A percentile compares a stretch with the other conserved stretches of the same genome.
Evolutionary conservation across 805 yeast genomes (phyloP).

Genomic region (Ogataea kodamae): DNA sequence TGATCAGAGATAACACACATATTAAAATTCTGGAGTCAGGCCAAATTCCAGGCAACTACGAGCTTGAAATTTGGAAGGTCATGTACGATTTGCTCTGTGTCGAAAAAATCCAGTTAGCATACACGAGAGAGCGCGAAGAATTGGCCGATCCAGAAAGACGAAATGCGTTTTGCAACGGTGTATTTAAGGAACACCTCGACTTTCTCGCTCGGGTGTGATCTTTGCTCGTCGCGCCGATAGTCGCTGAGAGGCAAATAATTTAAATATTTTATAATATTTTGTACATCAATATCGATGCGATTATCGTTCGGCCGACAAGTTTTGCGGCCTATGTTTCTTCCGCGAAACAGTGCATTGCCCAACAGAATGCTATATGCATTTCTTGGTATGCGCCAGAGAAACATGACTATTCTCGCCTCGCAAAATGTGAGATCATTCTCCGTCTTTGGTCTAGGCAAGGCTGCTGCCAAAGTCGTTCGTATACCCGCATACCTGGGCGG

Average conservation of each 20-base stretch:
- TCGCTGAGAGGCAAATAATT: slow-evolving; percentile 2
- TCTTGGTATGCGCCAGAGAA: too few species aligned
- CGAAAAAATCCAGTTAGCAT: slow-evolving; percentile 15
- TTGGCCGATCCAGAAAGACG: slow-evolving; percentile 15
- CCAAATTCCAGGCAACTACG: slow-evolving; percentile 18
- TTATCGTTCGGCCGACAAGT: slow-evolving; percentile 1
- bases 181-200: slow-evolving; percentile 16
- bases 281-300: slow-evolving; percentile 4
- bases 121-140: slow-evolving; percentile 12
- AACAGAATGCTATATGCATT: too few species aligned
- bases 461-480: slow-evolving; percentile 51
- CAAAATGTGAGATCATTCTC: slow-evolving; percentile 28
- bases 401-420: too few species aligned
- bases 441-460: slow-evolving; percentile 45
- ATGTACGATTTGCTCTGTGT: slow-evolving; percentile 23
- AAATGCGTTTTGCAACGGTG: slow-evolving; percentile 17
- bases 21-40: slow-evolving; percentile 12
- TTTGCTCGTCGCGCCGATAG: slow-evolving; percentile 6
- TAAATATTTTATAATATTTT: not conserved
- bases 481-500: slow-evolving; percentile 86
- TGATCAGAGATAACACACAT: slow-evolving; percentile 14
- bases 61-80: slow-evolving; percentile 19
- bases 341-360: slow-evolving; percentile 1
- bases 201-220: slow-evolving; percentile 10
- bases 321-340: slow-evolving; percentile 1